phyloP scores from a whole-genome alignment of 768 basidiomycete species.

The Termitomyces sp. region DNA sequence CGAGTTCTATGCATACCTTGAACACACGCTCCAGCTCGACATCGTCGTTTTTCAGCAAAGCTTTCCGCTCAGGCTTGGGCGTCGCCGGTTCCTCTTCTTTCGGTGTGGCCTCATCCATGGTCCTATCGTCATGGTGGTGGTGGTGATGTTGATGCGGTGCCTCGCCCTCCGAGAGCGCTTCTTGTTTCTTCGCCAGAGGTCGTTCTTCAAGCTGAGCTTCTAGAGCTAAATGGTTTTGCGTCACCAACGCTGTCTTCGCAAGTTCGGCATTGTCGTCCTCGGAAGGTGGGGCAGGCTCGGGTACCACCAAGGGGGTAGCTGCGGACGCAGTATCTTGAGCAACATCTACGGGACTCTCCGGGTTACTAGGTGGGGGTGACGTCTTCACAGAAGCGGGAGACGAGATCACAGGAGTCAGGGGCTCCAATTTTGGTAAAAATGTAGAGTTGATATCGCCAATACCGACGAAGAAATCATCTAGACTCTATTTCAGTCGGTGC shows the following conservation, averaged over 20 bases:
- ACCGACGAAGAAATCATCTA: conserved; percentile 97
- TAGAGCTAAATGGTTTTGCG: conserved; percentile 69
- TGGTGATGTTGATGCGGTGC: conserved; percentile 25
- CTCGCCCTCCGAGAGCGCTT: conserved; percentile 57
- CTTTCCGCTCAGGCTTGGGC: conserved; percentile 53
- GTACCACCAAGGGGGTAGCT: conserved; percentile 16
- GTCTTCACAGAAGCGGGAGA: conserved; percentile 20
- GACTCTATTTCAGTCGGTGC: conserved; percentile 1
- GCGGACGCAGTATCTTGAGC: not conserved
- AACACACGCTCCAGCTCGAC: conserved; percentile 75
- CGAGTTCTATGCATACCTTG: conserved; percentile 44
- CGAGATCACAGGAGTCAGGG: conserved; percentile 39
- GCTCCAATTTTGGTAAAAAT: conserved; percentile 79
- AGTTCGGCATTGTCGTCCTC: conserved; percentile 47
- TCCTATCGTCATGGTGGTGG: conserved; percentile 18
- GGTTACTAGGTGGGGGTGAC: not conserved
- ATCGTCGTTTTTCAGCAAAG: conserved; percentile 86
- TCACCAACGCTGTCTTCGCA: conserved; percentile 53
- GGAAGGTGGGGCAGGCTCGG: conserved; percentile 23
- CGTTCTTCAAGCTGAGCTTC: conserved; percentile 85
- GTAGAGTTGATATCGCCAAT: conserved; percentile 98
- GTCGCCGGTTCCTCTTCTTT: conserved; percentile 14
- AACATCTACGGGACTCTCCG: not conserved
- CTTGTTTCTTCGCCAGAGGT: conserved; percentile 86
- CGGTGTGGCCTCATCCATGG: conserved; percentile 17